phyloP scores from a whole-genome alignment of 2,329 filamentous ascomycete species.

The Calonectria crousiana region DNA sequence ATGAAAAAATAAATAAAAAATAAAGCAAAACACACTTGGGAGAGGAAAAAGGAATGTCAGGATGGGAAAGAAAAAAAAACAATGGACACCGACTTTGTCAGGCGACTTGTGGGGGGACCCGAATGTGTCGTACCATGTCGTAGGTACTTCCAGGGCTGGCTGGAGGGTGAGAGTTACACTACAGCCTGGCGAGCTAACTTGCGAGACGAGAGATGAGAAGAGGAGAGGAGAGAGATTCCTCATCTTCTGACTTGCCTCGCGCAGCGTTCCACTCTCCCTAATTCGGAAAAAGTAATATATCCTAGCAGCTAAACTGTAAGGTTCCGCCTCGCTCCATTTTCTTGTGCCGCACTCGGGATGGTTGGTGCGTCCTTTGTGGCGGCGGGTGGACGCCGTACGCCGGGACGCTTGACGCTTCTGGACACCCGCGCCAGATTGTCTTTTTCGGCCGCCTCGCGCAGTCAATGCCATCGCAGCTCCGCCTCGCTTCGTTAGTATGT shows the following conservation, averaged over 20 bases:
- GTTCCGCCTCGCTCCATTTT: slow-evolving; percentile 19
- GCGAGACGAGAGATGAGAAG: slow-evolving; percentile 15
- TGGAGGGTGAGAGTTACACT: slow-evolving; percentile 4
- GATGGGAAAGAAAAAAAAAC: background rate
- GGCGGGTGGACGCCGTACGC: slow-evolving; percentile 9
- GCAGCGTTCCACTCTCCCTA: slow-evolving; percentile 6
- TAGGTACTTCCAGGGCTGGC: slow-evolving; percentile 1
- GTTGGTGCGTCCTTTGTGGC: slow-evolving; percentile 15
- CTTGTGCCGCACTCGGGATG: slow-evolving; percentile 20
- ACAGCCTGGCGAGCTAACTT: slow-evolving; percentile 2
- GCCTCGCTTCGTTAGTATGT: slow-evolving; percentile 6
- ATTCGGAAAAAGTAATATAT: slow-evolving; percentile 26
- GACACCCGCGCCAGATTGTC: slow-evolving; percentile 5
- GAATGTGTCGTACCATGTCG: slow-evolving; percentile 19
- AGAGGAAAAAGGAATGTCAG: slow-evolving; percentile 11
- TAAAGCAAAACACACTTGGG: slow-evolving; percentile 14
- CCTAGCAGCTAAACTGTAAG: slow-evolving; percentile 11
- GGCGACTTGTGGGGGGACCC: slow-evolving; percentile 12
- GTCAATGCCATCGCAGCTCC: slow-evolving; percentile 12
- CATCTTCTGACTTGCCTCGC: slow-evolving; percentile 4
- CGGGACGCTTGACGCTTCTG: slow-evolving; percentile 12
- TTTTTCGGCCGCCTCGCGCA: background rate
- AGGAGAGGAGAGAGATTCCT: slow-evolving; percentile 14
- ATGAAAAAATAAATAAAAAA: slow-evolving; percentile 17
- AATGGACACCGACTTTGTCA: slow-evolving; percentile 13